Percentiles rank a stretch among this genome's conserved stretches.
Evolutionary conservation across 139 green algal species (phyloP).

Genomic region (Chlorella ohadii): DNA sequence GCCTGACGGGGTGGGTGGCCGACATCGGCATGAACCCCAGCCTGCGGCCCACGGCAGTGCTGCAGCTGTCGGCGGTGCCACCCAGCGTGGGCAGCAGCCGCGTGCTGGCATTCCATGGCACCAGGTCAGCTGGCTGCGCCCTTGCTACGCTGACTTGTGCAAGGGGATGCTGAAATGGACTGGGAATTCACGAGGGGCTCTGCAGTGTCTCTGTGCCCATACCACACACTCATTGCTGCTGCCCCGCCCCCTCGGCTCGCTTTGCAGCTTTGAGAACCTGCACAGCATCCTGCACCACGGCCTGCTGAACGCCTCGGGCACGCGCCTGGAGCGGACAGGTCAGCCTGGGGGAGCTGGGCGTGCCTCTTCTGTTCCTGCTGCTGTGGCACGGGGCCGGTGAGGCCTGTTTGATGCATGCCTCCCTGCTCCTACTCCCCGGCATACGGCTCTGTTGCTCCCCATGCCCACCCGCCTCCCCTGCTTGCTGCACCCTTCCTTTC

Average conservation of each 20-base stretch:
- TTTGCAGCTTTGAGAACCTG: conserved; percentile 30
- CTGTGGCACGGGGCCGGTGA: too few relatives aligned
- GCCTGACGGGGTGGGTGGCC: conserved; percentile 6
- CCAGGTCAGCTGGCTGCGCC: too few relatives aligned
- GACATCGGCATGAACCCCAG: conserved; percentile 15
- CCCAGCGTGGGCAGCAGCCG: neutral
- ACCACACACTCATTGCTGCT: neutral
- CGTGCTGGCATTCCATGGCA: conserved; percentile 20
- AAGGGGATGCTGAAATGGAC: too few relatives aligned
- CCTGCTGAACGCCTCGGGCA: conserved; percentile 27
- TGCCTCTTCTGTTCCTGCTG: too few relatives aligned
- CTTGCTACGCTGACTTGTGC: too few relatives aligned
- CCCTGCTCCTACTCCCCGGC: too few relatives aligned
- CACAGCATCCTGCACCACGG: conserved; percentile 36
- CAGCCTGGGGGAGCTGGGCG: too few relatives aligned
- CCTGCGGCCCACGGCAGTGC: conserved; percentile 5
- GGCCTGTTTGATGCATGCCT: too few relatives aligned
- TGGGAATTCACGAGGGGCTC: neutral
- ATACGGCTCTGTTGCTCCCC: too few relatives aligned
- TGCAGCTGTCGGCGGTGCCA: conserved; percentile 9
- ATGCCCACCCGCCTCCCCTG: neutral
- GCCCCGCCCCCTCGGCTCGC: too few relatives aligned
- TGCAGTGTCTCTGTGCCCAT: neutral
- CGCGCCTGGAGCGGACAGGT: conserved; percentile 37
- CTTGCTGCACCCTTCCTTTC: neutral